Evolutionary conservation across 768 basidiomycete genomes (phyloP).

Genomic region (Boletus patriciae): DNA sequence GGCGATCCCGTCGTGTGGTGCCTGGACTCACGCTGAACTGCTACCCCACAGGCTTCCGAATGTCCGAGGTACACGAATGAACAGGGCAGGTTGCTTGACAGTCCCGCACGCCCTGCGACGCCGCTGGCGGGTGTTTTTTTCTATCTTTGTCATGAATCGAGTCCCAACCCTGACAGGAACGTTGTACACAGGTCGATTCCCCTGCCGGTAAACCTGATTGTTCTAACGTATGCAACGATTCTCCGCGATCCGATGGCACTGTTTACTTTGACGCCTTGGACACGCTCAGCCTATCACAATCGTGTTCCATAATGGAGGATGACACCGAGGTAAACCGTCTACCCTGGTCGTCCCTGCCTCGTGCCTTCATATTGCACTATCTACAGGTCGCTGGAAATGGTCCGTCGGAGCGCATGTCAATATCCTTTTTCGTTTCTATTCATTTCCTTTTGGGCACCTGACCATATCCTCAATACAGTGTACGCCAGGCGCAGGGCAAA

Average conservation of each 20-base stretch:
- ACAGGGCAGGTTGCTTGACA: not conserved
- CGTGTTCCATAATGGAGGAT: constrained; percentile 1
- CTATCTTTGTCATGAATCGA: not conserved
- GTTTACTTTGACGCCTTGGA: constrained; percentile 30
- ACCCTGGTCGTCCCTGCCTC: not conserved
- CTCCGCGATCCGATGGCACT: constrained; percentile 15
- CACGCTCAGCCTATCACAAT: constrained; percentile 5
- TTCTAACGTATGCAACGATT: constrained; percentile 2
- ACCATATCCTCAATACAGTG: constrained; percentile 10
- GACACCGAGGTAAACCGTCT: constrained; percentile 11
- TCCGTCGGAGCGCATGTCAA: constrained; percentile 11
- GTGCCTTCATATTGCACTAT: constrained; percentile 1
- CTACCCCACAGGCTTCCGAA: constrained; percentile 9
- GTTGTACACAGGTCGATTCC: constrained; percentile 7
- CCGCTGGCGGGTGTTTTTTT: constrained; percentile 1
- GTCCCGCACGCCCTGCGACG: not conserved
- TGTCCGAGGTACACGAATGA: not conserved
- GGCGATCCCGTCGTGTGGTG: not conserved
- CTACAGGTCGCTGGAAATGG: constrained; percentile 11
- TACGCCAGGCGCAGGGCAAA: constrained; percentile 6
- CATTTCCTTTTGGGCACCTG: constrained; percentile 9
- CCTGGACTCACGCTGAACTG: constrained; percentile 2
- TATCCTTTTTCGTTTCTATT: constrained; percentile 14
- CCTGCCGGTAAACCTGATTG: not conserved
- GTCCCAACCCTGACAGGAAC: constrained; percentile 10